A percentile compares a stretch with the other conserved stretches of the same genome.
Evolutionary conservation across 768 basidiomycete species (phyloP).

Genomic region (Sporobolomyces phaffii): DNA sequence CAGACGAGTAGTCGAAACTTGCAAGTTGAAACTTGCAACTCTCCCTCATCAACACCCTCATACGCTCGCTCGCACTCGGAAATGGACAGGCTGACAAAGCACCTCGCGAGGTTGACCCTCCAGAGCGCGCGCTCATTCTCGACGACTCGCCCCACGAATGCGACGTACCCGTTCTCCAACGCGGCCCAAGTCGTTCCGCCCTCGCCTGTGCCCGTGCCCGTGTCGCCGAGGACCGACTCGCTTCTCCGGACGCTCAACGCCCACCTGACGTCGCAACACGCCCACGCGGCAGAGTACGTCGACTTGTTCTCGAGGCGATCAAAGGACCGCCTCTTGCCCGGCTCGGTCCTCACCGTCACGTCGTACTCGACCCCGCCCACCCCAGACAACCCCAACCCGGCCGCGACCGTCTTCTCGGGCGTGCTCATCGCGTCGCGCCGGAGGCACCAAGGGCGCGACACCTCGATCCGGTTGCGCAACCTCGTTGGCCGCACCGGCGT

Average conservation of each 20-base stretch:
- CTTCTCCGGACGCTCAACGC: constrained; percentile 36
- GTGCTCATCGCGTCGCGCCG: constrained; percentile 71
- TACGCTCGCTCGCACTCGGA: too few species aligned
- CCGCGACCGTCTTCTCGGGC: constrained; percentile 62
- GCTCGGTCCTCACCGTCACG: constrained; percentile 76
- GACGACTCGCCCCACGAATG: too few species aligned
- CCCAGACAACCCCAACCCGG: constrained; percentile 29
- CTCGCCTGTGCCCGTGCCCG: neutral
- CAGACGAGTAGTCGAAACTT: neutral
- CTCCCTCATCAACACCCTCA: too few species aligned
- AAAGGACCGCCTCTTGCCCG: constrained; percentile 64
- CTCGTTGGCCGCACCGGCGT: constrained; percentile 84
- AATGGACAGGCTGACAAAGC: constrained; percentile 4
- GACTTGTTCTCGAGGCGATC: constrained; percentile 68
- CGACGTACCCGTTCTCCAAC: constrained; percentile 27
- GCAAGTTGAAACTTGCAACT: too few species aligned
- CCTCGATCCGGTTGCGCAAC: constrained; percentile 82
- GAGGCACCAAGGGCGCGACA: constrained; percentile 69
- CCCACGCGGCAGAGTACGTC: constrained; percentile 5
- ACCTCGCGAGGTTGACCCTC: neutral
- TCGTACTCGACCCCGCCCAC: constrained; percentile 69
- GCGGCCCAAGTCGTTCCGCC: constrained; percentile 1
- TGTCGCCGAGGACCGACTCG: neutral
- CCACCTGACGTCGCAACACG: constrained; percentile 29
- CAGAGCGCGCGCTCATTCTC: too few species aligned